Evolutionary conservation across 2,329 filamentous ascomycete species (phyloP).

Genomic region (Aquanectria penicillioides): DNA sequence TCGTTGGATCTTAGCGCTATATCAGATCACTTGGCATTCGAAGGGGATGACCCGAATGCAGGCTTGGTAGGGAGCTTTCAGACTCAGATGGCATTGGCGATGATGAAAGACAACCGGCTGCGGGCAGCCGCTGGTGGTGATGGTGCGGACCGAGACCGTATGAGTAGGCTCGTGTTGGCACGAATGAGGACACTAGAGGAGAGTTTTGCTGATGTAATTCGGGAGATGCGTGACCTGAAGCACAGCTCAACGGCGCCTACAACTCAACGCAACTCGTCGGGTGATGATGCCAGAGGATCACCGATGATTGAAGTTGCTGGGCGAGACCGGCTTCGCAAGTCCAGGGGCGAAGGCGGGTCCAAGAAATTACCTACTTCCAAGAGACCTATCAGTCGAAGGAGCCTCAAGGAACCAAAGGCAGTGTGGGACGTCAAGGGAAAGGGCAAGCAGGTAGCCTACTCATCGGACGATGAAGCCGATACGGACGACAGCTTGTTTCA

Average conservation of each 20-base stretch:
- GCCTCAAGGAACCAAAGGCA: conserved; percentile 53
- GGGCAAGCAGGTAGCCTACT: conserved; percentile 56
- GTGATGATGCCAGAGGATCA: conserved; percentile 48
- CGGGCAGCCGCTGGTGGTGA: conserved; percentile 54
- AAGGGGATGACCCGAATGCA: conserved; percentile 68
- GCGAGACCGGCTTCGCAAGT: conserved; percentile 39
- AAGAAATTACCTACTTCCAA: conserved; percentile 42
- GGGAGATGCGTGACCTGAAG: conserved; percentile 77
- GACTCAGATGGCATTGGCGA: conserved; percentile 81
- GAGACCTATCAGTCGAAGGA: conserved; percentile 52
- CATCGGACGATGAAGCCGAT: conserved; percentile 49
- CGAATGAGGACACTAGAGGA: conserved; percentile 95
- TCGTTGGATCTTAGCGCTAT: conserved; percentile 79
- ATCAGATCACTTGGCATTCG: conserved; percentile 71
- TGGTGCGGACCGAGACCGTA: conserved; percentile 67
- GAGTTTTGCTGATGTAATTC: conserved; percentile 86
- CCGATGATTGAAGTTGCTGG: conserved; percentile 49
- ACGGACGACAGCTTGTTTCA: conserved; percentile 41
- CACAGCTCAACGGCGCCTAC: conserved; percentile 57
- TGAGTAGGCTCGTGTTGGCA: conserved; percentile 84
- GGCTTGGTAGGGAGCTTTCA: conserved; percentile 80
- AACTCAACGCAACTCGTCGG: conserved; percentile 63
- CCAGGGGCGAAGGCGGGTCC: conserved; percentile 37
- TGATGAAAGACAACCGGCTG: conserved; percentile 66
- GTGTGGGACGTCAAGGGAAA: conserved; percentile 55